Evolutionary conservation across 306 rosid species (phyloP), one percentile per base, ranked within the genome.

Genomic region (Mimosa pudica): DNA sequence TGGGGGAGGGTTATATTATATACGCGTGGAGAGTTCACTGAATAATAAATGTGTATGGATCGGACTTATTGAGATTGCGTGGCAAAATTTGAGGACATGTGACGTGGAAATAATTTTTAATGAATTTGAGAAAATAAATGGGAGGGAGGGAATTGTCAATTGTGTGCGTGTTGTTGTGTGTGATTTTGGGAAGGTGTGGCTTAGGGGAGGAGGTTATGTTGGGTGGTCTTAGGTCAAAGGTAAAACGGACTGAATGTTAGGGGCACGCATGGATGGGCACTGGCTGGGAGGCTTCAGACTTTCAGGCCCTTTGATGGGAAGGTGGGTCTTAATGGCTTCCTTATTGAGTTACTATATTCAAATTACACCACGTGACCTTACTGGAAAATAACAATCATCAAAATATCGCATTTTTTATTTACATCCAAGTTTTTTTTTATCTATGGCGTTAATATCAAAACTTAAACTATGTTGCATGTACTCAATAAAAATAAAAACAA

Each of bases 1-100:
- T 24, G 68, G 58, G 51, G 44, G 33, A 0, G 74, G 10, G 67
- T 10, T 38, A 41, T 33, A 74, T 55, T 85, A 83, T 86, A 81
- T 69, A 44, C n/a, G 24, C 36, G 17, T 4, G 20, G 49, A 10
- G 38, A 45, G 54, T 32, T 48, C 2, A 3, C 42, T 38, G 42
- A 3, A 5, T 38, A 38, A 38, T 38, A 24, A 24, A 24, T 24
- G 30, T 24, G 30, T 73, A 79, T 69, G 81, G 82, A 6, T 10
- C 16, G 42, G 62, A 75, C 58, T 20, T 17, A 65, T 20, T 6
- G 47, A 8, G 41, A 45, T 20, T 70, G 10, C 74, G 74, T 70
- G 74, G 74, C 74, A 70, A 7, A 0, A n/a, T 45, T 45, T 17
- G 36, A 69, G 38, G 49, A 17, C 73, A 44, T 3, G 17, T 68